Evolutionary conservation across 2,329 filamentous ascomycete species (phyloP), one percentile per base, ranked within the genome.

Genomic region (Rutstroemia sp.): DNA sequence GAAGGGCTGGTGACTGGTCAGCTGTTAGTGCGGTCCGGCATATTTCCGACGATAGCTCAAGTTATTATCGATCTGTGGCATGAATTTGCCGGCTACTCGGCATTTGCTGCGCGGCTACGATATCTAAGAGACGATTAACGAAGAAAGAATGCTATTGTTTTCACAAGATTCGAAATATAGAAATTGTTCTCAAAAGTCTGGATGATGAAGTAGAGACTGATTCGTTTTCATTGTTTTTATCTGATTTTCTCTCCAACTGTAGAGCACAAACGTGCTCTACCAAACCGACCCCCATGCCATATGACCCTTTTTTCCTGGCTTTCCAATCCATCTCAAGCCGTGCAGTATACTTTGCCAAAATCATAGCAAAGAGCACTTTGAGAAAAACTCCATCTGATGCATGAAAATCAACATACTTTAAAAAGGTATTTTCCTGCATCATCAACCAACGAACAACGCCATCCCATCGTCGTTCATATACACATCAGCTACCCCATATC

Each of bases 381-480:
- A 12, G 17, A 44, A 19, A 44, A 42, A n/a, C 41, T 21, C 41
- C 41, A 19, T 44, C 17, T 44, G 16, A 45, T 55, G 42, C 51
- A 44, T 44, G 5, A 17, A 44, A 42, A 19, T 4, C 41, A 21
- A 12, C 5, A 44, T 44, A 19, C 17, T 44, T 12, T 44, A 23
- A 44, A 44, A 44, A 17, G 10, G 41, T 17, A 44, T 19, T 12
- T 44, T 12, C 41, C n/a, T 21, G 3, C 34, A 44, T 39, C 46
- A n/a, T 39, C 46, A n/a, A 37, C 41, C 30, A 54, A 37, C 14
- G 9, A 42, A 23, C 27, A 16, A 21, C 21, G 8, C 27, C 42
- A 16, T 49, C 30, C 41, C 48, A 39, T 47, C 51, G 23, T 50
- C 54, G 46, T 23, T 62, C 60, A 57, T 65, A 41, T 63, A 59